phyloP scores from a whole-genome alignment of 306 rosid genomes.

The Bauhinia variegata region DNA sequence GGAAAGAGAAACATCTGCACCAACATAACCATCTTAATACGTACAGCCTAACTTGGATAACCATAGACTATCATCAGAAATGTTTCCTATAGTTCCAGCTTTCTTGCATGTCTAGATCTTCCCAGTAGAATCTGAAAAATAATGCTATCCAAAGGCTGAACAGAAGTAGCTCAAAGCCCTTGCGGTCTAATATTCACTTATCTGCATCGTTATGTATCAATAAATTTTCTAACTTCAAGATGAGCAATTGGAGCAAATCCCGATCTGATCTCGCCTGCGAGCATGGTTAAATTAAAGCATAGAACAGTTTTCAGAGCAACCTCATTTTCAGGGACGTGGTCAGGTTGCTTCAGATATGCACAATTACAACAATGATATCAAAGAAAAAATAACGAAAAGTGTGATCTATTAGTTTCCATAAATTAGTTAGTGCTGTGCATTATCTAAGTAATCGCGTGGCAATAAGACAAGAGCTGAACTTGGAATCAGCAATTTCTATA shows the following conservation, averaged over 20 bases:
- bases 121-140: neutral
- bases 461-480: neutral
- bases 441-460: constrained; percentile 11
- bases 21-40: too few species aligned
- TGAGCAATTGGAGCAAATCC: constrained; percentile 21
- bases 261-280: neutral
- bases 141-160: neutral
- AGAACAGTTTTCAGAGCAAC: neutral
- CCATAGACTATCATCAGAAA: neutral
- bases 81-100: neutral
- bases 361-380: neutral
- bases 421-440: neutral
- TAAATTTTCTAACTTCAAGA: constrained; percentile 9
- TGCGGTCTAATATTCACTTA: neutral
- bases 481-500: constrained; percentile 2
- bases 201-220: neutral
- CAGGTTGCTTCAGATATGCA: constrained; percentile 3
- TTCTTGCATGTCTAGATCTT: constrained; percentile 5
- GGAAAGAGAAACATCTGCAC: too few species aligned
- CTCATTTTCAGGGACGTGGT: neutral
- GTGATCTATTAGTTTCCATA: constrained; percentile 18
- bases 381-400: neutral
- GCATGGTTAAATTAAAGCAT: constrained; percentile 10
- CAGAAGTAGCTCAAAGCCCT: neutral
- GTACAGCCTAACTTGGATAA: neutral